Conservation (phyloP, 83 land plant species). For the Isoetes engelmannii region DNA sequence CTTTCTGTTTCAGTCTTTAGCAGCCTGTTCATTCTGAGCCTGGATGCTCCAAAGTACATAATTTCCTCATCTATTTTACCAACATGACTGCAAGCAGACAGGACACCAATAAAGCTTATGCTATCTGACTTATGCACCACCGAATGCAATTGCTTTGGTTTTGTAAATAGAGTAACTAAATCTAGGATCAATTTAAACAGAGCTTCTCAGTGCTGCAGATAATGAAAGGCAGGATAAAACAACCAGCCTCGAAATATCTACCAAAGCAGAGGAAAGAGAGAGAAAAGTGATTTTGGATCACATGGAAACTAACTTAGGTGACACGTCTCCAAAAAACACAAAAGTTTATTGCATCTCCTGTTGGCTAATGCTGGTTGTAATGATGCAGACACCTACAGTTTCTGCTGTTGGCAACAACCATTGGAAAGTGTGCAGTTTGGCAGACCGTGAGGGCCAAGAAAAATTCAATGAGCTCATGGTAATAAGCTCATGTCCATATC, state of each 20-base stretch:
- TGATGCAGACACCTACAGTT: slow-evolving; percentile 28
- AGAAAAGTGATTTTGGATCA: background rate
- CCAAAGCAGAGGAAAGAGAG: background rate
- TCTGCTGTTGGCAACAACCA: slow-evolving; percentile 40
- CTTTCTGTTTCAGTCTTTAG: too few species aligned
- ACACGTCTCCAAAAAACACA: slow-evolving; percentile 13
- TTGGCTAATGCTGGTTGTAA: background rate
- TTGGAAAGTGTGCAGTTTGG: slow-evolving; percentile 67
- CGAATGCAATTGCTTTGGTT: too few species aligned
- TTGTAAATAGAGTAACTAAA: too few species aligned
- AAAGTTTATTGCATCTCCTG: slow-evolving; percentile 10
- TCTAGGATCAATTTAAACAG: too few species aligned
- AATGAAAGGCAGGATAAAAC: background rate
- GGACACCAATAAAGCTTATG: too few species aligned
- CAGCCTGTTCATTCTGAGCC: too few species aligned
- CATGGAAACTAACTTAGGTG: slow-evolving; percentile 10
- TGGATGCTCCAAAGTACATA: too few species aligned
- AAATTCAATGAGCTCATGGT: slow-evolving; percentile 99
- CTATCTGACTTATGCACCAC: too few species aligned
- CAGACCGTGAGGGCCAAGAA: slow-evolving; percentile 82
- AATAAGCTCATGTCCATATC: too few species aligned
- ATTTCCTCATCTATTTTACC: too few species aligned
- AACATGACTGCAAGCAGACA: too few species aligned
- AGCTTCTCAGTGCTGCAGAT: too few species aligned
- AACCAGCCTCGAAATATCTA: background rate